Evolutionary conservation across 2,329 filamentous ascomycete species (phyloP).

Genomic region (Hypocreales sp.): DNA sequence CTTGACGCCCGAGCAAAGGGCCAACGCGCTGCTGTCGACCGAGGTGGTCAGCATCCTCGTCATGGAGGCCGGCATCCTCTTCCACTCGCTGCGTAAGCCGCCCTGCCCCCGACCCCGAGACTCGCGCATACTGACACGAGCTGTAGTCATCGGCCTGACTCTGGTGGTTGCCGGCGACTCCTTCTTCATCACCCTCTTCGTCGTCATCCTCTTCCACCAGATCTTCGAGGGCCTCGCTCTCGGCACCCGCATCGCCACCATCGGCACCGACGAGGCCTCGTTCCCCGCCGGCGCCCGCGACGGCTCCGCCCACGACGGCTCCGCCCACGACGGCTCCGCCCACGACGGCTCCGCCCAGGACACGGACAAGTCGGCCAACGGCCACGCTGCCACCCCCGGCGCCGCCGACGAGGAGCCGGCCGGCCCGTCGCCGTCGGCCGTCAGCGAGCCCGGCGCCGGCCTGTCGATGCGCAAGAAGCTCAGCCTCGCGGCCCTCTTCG

Average conservation of each 20-base stretch:
- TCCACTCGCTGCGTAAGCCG: slow-evolving; percentile 51
- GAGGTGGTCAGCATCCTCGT: slow-evolving; percentile 49
- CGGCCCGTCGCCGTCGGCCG: slow-evolving; percentile 2
- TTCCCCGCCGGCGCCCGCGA: slow-evolving; percentile 6
- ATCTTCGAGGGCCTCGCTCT: slow-evolving; percentile 66
- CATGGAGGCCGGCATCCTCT: slow-evolving; percentile 59
- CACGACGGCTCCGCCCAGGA: slow-evolving; percentile 4
- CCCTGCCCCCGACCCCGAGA: background rate
- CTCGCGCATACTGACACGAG: background rate
- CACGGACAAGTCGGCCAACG: slow-evolving; percentile 10
- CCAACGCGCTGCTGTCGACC: slow-evolving; percentile 14
- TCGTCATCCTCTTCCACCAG: slow-evolving; percentile 64
- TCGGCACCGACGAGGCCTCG: slow-evolving; percentile 20
- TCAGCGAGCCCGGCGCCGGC: slow-evolving; percentile 6
- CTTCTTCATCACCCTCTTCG: slow-evolving; percentile 40
- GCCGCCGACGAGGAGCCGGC: slow-evolving; percentile 8
- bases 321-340: slow-evolving; percentile 4
- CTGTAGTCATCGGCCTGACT: slow-evolving; percentile 44
- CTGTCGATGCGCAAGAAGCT: slow-evolving; percentile 35
- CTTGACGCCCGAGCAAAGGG: slow-evolving; percentile 10
- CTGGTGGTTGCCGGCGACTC: slow-evolving; percentile 43
- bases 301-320: background rate
- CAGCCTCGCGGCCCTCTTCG: slow-evolving; percentile 46
- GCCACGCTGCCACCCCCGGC: no score
- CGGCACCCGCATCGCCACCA: slow-evolving; percentile 51